These are phyloP conservation scores for Aspergillus cavernicola DNA, from an alignment of 495 filamentous ascomycete species.

Conservation along the genomic window DNA sequence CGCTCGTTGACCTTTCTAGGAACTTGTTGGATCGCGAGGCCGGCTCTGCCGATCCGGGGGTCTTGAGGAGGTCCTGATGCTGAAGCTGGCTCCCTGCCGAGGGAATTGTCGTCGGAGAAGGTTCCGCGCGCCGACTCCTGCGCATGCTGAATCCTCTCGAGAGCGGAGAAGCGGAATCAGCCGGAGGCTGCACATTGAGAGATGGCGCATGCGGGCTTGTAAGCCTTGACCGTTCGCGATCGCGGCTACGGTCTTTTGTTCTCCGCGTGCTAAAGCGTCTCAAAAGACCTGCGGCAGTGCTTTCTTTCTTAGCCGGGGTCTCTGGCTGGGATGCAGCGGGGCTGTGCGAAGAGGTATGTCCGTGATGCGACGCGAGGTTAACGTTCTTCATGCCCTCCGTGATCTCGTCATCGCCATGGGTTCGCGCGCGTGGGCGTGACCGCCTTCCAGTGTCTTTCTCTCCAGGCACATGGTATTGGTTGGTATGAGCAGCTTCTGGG, in stretches of 20 bases:
- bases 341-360: slow-evolving; percentile 53
- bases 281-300: slow-evolving; percentile 79
- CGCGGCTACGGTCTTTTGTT: slow-evolving; percentile 52
- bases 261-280: slow-evolving; percentile 86
- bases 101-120: slow-evolving; percentile 50
- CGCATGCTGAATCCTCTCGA: slow-evolving; percentile 82
- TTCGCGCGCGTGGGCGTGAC: slow-evolving; percentile 79
- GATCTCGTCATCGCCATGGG: slow-evolving; percentile 93
- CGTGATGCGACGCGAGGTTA: slow-evolving; percentile 52
- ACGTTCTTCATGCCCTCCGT: slow-evolving; percentile 70
- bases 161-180: slow-evolving; percentile 56
- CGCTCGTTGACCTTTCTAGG: slow-evolving; percentile 77
- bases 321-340: slow-evolving; percentile 56
- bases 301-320: slow-evolving; percentile 74
- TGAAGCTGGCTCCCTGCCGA: slow-evolving; percentile 65
- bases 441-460: slow-evolving; percentile 75
- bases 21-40: slow-evolving; percentile 57
- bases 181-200: slow-evolving; percentile 69
- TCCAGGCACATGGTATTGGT: slow-evolving; percentile 80
- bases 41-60: slow-evolving; percentile 58
- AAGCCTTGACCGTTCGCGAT: slow-evolving; percentile 49
- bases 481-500: slow-evolving; percentile 90
- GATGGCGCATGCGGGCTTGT: slow-evolving; percentile 62
- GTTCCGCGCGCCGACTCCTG: slow-evolving; percentile 60
- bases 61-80: slow-evolving; percentile 68